A percentile compares a stretch with the other conserved stretches of the same genome.
Evolutionary conservation across 2,329 filamentous ascomycete species (phyloP).

Genomic region (Pyrenochaeta sp.): DNA sequence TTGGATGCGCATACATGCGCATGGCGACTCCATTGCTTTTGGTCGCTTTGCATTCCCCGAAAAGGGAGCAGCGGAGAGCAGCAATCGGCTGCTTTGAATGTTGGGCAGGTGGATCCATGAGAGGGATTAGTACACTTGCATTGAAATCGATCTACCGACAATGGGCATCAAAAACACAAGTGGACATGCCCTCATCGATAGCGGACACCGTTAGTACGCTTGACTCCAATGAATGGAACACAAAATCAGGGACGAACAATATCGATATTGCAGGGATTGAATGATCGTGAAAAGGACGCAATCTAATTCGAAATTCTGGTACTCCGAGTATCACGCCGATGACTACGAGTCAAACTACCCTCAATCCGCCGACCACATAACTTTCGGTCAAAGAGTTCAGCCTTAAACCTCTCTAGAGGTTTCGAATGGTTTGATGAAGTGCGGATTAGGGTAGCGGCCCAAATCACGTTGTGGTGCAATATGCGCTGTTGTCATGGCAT

Average conservation of each 20-base stretch:
- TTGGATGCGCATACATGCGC: slow-evolving; percentile 43
- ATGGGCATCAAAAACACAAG: not conserved
- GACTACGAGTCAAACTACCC: not conserved
- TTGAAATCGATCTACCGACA: slow-evolving; percentile 26
- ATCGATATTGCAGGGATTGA: not conserved
- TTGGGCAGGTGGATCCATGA: slow-evolving; percentile 34
- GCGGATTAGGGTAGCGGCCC: too few species aligned
- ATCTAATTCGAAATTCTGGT: too few species aligned
- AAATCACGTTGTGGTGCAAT: too few species aligned
- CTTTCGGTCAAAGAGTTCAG: too few species aligned
- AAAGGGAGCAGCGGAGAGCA: slow-evolving; percentile 16
- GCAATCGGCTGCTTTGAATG: slow-evolving; percentile 28
- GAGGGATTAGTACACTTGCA: slow-evolving; percentile 38
- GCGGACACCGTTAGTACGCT: not conserved
- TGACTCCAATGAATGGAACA: not conserved
- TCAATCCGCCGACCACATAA: too few species aligned
- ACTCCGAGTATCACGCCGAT: too few species aligned
- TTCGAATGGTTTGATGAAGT: too few species aligned
- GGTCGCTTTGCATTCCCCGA: slow-evolving; percentile 35
- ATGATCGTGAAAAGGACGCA: not conserved
- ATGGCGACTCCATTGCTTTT: slow-evolving; percentile 41
- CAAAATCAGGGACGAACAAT: not conserved
- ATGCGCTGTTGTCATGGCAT: too few species aligned
- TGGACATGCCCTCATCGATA: not conserved
- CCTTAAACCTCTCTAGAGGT: too few species aligned